Evolutionary conservation across 2,329 filamentous ascomycete species (phyloP), one percentile per base, ranked within the genome.

Genomic region (Macrophomina pseudophaseolina): DNA sequence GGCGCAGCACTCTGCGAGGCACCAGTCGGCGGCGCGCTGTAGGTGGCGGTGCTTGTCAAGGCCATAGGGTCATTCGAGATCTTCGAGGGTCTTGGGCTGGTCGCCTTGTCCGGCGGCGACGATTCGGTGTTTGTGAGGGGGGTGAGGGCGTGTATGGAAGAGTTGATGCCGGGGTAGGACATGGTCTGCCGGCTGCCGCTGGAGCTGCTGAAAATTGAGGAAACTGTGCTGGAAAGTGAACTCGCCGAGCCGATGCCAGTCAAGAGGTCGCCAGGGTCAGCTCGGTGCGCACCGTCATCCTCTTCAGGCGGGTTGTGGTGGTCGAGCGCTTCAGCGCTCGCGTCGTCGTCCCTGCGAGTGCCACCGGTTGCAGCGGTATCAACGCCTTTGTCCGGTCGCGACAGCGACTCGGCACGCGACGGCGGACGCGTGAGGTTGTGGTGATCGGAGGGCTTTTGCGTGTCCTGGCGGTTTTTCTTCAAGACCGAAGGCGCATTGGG

Each of bases 181-280:
- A 82, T 76, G 72, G 81, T 78, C 69, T 67, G 69, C 71, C 81
- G 80, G 72, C 83, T 81, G 72, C 81, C 77, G 71, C 65, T 69
- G 71, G 81, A 80, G 72, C 83, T 81, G 79, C 88, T 91, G 80
- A 91, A 91, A 70, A 90, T 83, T 65, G 92, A 92, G 52, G 90
- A 92, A 60, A 85, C 85, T 64, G 88, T 87, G 80, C 89, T 93
- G 66, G 86, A 84, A 74, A 89, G 85, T 66, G 91, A 93, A 79
- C 88, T 92, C 66, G 89, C 87, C 60, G 91, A 93, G 73, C 87
- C 90, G 72, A 89, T 85, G 69, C 87, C 89, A 77, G 90, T 90
- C 74, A 90, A 84, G 40, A 89, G 85, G 73, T 93, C 90, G 77
- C 87, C 87, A 54, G 75, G 70, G 71, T 86, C 82, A 67, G 83